Evolutionary conservation across 495 filamentous ascomycete genomes (phyloP).

Genomic region (Trichoderma reesei): DNA sequence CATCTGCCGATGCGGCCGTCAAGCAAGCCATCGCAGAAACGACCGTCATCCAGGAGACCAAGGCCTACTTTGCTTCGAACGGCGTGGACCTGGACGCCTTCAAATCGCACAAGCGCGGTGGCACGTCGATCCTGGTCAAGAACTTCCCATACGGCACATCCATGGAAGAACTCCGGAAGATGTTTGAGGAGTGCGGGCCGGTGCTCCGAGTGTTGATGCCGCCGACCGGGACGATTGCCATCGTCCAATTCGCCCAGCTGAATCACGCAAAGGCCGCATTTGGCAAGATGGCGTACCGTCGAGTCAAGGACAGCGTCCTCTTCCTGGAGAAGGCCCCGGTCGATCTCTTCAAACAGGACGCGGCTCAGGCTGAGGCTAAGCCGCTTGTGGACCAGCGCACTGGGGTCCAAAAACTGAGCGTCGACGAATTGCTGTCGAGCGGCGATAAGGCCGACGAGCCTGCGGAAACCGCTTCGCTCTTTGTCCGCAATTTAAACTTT

Average conservation of each 20-base stretch:
- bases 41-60: constrained; percentile 91
- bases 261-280: constrained; percentile 76
- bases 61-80: constrained; percentile 73
- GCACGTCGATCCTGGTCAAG: constrained; percentile 85
- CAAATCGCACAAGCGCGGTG: constrained; percentile 69
- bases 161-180: constrained; percentile 50
- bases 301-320: constrained; percentile 81
- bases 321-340: constrained; percentile 92
- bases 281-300: constrained; percentile 70
- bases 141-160: constrained; percentile 83
- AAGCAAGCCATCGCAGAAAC: constrained; percentile 97
- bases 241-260: constrained; percentile 73
- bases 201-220: constrained; percentile 78
- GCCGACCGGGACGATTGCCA: constrained; percentile 82
- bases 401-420: constrained; percentile 32
- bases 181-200: constrained; percentile 64
- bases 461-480: constrained; percentile 66
- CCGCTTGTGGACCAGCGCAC: constrained; percentile 15
- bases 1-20: constrained; percentile 83
- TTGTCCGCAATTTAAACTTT: constrained; percentile 89
- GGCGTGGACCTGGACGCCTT: constrained; percentile 90
- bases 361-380: constrained; percentile 15
- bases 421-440: constrained; percentile 38
- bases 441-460: constrained; percentile 39
- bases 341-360: constrained; percentile 54